phyloP scores from a whole-genome alignment of 2,329 filamentous ascomycete genomes.

The Amauroascus niger region DNA sequence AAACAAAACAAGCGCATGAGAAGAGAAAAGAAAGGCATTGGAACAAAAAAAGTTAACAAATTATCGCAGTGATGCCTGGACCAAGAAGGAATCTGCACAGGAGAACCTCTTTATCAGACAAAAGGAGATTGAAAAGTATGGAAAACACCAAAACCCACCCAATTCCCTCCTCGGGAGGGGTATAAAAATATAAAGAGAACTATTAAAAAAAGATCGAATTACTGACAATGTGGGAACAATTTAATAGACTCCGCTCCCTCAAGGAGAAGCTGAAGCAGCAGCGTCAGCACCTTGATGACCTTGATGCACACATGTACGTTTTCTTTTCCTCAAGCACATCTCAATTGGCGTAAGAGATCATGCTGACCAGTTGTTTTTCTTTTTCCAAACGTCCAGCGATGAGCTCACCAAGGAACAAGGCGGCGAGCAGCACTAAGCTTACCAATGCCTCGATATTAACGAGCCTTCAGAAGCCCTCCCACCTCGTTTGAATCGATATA shows the following conservation, averaged over 20 bases:
- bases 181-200: background rate
- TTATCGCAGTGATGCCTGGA: constrained; percentile 69
- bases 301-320: constrained; percentile 76
- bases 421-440: constrained; percentile 47
- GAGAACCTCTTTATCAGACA: constrained; percentile 78
- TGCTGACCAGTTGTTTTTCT: constrained; percentile 3
- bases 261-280: constrained; percentile 62
- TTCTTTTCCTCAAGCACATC: background rate
- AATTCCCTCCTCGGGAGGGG: no score
- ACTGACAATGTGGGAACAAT: background rate
- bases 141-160: no score
- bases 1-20: no score
- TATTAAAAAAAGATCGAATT: background rate
- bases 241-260: constrained; percentile 54
- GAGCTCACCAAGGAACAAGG: constrained; percentile 64
- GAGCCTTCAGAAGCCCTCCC: background rate
- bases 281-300: constrained; percentile 70
- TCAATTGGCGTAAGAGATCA: background rate
- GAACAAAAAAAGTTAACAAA: constrained; percentile 4
- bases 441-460: background rate
- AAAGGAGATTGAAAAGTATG: constrained; percentile 78
- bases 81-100: constrained; percentile 75
- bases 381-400: constrained; percentile 53
- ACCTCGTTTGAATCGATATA: background rate
- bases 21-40: no score